These are phyloP conservation scores for Phytophthora sp. DNA, from an alignment of 352 stramenopile species.

Conservation along the genomic window DNA sequence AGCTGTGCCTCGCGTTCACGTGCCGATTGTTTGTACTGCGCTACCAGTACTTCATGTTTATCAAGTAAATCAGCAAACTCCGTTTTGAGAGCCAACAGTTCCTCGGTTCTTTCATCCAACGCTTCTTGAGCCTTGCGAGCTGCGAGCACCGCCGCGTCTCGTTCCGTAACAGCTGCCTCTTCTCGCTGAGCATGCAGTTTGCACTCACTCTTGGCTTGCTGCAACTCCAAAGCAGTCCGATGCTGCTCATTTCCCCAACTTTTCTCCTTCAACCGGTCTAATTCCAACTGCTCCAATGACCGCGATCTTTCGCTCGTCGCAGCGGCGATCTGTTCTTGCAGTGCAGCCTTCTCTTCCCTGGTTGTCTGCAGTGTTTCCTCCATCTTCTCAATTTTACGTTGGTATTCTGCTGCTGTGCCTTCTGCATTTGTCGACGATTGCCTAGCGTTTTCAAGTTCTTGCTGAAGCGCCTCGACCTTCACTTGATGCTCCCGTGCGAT, in stretches of 20 bases:
- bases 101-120: constrained; percentile 47
- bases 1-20: constrained; percentile 46
- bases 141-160: constrained; percentile 40
- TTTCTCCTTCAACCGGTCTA: constrained; percentile 42
- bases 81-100: constrained; percentile 61
- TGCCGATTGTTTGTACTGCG: constrained; percentile 49
- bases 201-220: constrained; percentile 48
- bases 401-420: constrained; percentile 19
- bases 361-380: constrained; percentile 39
- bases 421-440: constrained; percentile 35
- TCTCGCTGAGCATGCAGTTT: constrained; percentile 54
- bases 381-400: constrained; percentile 40
- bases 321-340: constrained; percentile 47
- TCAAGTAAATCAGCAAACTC: constrained; percentile 73
- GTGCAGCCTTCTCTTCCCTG: constrained; percentile 41
- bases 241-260: constrained; percentile 41
- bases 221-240: constrained; percentile 40
- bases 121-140: constrained; percentile 41
- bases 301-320: constrained; percentile 38
- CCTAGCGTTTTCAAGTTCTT: constrained; percentile 46
- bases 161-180: constrained; percentile 49
- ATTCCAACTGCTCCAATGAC: constrained; percentile 42
- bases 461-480: constrained; percentile 49
- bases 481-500: constrained; percentile 73
- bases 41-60: constrained; percentile 44